Base-by-base conservation (phyloP, 345 rosid genomes). In the Schrenkiella parvula region DNA sequence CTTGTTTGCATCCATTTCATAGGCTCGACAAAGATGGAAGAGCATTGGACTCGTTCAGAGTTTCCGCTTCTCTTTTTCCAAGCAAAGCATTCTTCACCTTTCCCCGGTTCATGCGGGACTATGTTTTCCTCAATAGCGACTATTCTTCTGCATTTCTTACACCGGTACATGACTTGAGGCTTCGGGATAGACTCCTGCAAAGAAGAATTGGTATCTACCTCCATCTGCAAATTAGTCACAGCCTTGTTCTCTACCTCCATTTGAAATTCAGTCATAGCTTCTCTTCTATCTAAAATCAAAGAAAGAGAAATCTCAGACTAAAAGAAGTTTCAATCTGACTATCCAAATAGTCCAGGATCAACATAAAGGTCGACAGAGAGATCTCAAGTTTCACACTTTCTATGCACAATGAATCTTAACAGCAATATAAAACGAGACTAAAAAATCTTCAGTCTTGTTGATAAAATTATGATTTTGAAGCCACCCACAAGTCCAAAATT, bases 1-100 rank as follows among this genome's bases (percentile, higher is more conserved):
- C 92, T 89, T 71, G 87, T 67, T 74, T 89, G 74, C 98, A 93
- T 93, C 98, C 98, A 90, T 79, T 88, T 90, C 93, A 93, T 81
- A 61, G 98, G 95, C 81, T 89, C 96, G 0, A 93, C 97, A 28
- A 93, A 93, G 68, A 93, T 80, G 34, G 96, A 90, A 67, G 90
- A 83, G 80, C 93, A 90, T 66, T 83, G 87, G 15, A 75, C 76
- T 47, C 71, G 79, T 70, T 68, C 80, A n/a, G 73, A 66, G 64
- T 85, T 76, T 4, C 81, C 80, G 0, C 82, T 83, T 78, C 96
- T 82, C 85, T 80, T 93, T 68, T 83, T 90, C 89, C 92, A 84
- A 77, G 82, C 89, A 66, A 92, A 89, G 70, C 84, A 82, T 73
- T 86, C 75, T 58, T 88, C 89, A 7, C 98, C 97, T 63, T 86